Base-by-base conservation (phyloP, 768 basidiomycete species). In the Mycena vitilis region DNA sequence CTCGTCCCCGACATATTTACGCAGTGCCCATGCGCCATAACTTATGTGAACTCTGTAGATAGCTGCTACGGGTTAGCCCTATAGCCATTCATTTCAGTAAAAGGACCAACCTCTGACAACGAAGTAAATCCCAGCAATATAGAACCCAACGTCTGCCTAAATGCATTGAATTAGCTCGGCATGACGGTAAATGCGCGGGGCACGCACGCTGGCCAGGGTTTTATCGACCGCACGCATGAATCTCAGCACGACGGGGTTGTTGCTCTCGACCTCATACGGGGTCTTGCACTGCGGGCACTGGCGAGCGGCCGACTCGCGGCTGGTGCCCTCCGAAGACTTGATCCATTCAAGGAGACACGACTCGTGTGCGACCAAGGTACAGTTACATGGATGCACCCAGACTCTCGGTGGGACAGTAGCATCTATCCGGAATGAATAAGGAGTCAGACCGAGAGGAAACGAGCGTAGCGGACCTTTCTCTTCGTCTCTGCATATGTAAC, bases 351-450 rank as follows among this genome's bases (percentile, higher is more conserved):
- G 84, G 18, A 95, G 86, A 79, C 93, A 95, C 0, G 87, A 80
- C 75, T 94, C 91, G 77, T 94, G 93, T 4, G 93, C 93, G 47
- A 95, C 81, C 45, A 95, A 85, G 0, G 93, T 93, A 74, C 93
- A 95, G 54, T 81, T 88, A 77, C 93, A 95, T 4, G 93, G 93
- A 72, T 95, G 93, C 0, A 88, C 89, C 92, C 93, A 95, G 61
- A 81, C 76, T 42, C 84, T 81, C 15, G 87, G 85, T 8, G 87
- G 86, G 20, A 18, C 25, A 8, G 54, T 48, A 40, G 40, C 54
- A 13, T 82, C 78, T 49, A 83, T 84, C 51, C 81, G 81, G 45
- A 76, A 84, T 88, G 67, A 49, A 44, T 37, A 38, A 63, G 15
- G 5, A 37, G 37, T 16, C 2, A 30, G 16, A 51, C 44, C 23